phyloP scores from a whole-genome alignment of 73 alveolate genomes.

The Stentor roeselii region DNA sequence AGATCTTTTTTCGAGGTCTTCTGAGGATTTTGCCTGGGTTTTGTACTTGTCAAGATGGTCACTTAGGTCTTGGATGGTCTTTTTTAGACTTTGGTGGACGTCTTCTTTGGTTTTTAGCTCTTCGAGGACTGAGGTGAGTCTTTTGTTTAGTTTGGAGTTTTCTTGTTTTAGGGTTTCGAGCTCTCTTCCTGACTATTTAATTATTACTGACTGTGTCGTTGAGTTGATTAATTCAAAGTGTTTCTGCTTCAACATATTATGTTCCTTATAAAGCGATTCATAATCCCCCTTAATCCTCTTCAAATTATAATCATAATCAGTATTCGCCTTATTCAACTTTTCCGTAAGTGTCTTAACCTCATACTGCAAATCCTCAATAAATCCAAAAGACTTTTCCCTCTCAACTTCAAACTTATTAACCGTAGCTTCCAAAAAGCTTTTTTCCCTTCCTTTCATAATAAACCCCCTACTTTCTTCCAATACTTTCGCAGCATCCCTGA shows the following conservation, averaged over 20 bases:
- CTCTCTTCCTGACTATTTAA: not conserved
- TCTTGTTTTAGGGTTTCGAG: not conserved
- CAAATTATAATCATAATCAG: not conserved
- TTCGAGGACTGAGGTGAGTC: not conserved
- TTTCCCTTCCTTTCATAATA: constrained; percentile 4
- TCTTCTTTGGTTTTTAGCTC: constrained; percentile 13
- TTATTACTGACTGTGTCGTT: not conserved
- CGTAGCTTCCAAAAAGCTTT: not conserved
- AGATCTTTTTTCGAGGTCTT: not conserved
- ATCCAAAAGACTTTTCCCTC: not conserved
- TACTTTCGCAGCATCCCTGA: not conserved
- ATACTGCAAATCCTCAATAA: constrained; percentile 13
- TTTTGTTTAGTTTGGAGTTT: not conserved
- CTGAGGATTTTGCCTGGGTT: not conserved
- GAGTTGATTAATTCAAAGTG: not conserved
- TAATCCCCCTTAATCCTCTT: not conserved
- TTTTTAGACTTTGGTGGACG: not conserved
- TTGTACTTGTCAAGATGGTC: not conserved
- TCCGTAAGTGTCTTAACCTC: not conserved
- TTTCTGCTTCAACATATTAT: not conserved
- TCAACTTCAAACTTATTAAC: constrained; percentile 6
- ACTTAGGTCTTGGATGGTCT: not conserved
- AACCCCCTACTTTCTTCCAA: not conserved
- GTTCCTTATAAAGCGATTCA: not conserved
- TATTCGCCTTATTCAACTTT: not conserved